Conservation (phyloP, 208 protist genomes). For the Polymyxa betae region DNA sequence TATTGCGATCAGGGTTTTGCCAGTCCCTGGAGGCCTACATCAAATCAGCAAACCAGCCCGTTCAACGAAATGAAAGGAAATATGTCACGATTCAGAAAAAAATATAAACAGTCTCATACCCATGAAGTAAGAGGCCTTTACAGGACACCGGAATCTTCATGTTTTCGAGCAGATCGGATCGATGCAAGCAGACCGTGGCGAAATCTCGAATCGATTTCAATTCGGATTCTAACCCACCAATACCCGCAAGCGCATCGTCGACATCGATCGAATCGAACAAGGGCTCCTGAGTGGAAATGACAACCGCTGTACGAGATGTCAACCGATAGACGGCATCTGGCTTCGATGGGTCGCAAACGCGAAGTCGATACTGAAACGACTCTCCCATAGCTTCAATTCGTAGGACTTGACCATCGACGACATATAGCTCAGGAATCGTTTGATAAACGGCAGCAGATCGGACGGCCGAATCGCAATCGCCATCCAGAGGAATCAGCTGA, state of each 20-base stretch:
- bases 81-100: too few species aligned
- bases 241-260: not conserved
- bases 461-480: not conserved
- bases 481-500: not conserved
- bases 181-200: conserved; percentile 22
- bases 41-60: not conserved
- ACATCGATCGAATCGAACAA: not conserved
- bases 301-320: not conserved
- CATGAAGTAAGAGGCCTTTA: not conserved
- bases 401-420: not conserved
- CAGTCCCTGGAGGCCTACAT: conserved; percentile 89
- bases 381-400: not conserved
- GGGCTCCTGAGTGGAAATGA: not conserved
- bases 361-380: not conserved
- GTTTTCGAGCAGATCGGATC: not conserved
- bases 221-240: not conserved
- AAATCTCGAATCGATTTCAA: not conserved
- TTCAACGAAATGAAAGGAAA: not conserved
- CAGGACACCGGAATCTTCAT: conserved; percentile 1
- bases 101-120: too few species aligned
- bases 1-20: conserved; percentile 98
- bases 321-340: not conserved
- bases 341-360: not conserved
- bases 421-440: not conserved
- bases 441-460: not conserved